Evolutionary conservation across 2,329 filamentous ascomycete species (phyloP).

Genomic region (Arthrocladium fulminans): DNA sequence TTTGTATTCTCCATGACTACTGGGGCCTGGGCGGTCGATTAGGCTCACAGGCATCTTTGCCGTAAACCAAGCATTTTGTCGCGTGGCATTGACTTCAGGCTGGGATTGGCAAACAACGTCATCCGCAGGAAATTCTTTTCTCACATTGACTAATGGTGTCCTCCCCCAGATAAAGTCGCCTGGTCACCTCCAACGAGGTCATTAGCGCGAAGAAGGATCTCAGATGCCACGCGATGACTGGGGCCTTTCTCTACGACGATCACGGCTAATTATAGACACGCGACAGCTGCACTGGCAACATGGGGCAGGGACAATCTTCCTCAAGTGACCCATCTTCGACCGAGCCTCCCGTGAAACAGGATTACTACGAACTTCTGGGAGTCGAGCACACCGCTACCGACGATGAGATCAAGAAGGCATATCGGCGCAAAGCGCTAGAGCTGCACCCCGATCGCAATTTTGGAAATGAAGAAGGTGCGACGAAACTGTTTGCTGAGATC

Average conservation of each 20-base stretch:
- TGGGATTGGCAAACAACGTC: background rate
- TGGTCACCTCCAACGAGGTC: background rate
- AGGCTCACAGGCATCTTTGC: too few relatives aligned
- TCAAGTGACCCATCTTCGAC: slow-evolving; percentile 19
- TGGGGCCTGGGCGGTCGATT: too few relatives aligned
- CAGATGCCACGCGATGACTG: slow-evolving; percentile 8
- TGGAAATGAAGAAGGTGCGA: slow-evolving; percentile 74
- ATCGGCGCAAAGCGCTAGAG: slow-evolving; percentile 81
- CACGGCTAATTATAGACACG: slow-evolving; percentile 7
- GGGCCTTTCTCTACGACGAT: slow-evolving; percentile 1
- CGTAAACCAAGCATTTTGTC: background rate
- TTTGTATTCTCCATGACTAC: too few relatives aligned
- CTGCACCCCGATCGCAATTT: slow-evolving; percentile 92
- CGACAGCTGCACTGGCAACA: slow-evolving; percentile 13
- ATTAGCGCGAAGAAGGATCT: background rate
- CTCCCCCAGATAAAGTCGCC: too few relatives aligned
- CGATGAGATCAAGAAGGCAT: slow-evolving; percentile 92
- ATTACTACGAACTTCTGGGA: slow-evolving; percentile 68
- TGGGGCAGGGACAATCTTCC: slow-evolving; percentile 40
- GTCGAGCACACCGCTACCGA: slow-evolving; percentile 65
- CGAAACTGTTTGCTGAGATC: slow-evolving; percentile 77
- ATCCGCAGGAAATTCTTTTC: slow-evolving; percentile 1
- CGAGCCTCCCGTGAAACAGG: slow-evolving; percentile 25
- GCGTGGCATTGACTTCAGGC: background rate
- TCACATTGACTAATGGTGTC: background rate